Evolutionary conservation across 2,329 filamentous ascomycete species (phyloP), one percentile per base, ranked within the genome.

Genomic region (Fusarium marasasianum): DNA sequence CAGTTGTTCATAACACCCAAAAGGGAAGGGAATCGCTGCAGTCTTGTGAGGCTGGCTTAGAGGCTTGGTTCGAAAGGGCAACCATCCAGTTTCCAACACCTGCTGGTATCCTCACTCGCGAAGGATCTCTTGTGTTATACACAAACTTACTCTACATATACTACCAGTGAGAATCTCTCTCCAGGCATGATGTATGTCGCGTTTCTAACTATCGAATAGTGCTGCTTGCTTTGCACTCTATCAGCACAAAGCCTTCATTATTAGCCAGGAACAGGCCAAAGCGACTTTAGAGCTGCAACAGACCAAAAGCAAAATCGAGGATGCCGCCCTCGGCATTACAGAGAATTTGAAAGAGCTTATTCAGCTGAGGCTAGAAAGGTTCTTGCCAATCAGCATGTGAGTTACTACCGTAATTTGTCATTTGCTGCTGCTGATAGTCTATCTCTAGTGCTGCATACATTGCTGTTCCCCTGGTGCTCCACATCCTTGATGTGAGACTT

Each of bases 301-400:
- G 41, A 66, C 41, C 18, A 57, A 47, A 45, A 29, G 29, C 6
- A 41, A 63, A 14, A 33, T 72, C 14, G 71, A 73, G 22, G 53
- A 66, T n/a, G 57, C 60, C 22, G 47, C 58, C 3, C 26, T 56
- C 1, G 38, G 63, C 8, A 71, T 72, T 24, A 72, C 70, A 4
- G 67, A 69, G 3, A 66, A 72, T 7, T 31, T 72, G 6, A 69
- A 69, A 50, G 70, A 72, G 22, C 44, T 72, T 14, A 63, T 72
- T 13, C 56, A 73, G 22, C n/a, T 73, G 6, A 53, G 58, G 33
- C 24, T 72, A 18, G 61, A 58, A 17, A 63, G 22, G 24, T 73
- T 66, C 22, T 54, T 73, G 11, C 71, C 69, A 17, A 60, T 73
- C 15, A 73, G 71, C 60, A 62, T 69, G 71, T 72, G 40, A 69